Conservation (phyloP, 2,329 filamentous ascomycete species). For the Aspergillus costaricaensis region DNA sequence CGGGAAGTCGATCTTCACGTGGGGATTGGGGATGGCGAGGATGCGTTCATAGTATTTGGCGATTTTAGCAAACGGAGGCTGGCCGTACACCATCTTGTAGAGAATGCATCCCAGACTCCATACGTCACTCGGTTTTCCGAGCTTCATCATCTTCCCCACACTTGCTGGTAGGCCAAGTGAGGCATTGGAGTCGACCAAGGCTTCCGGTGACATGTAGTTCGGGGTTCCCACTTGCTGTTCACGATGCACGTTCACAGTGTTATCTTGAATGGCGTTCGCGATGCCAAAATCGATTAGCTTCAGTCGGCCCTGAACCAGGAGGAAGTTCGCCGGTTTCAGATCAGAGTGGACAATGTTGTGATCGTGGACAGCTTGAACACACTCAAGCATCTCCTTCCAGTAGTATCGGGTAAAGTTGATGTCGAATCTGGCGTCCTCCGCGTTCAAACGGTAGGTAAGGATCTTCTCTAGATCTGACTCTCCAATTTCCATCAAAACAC, state of each 20-base stretch:
- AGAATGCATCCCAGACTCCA: constrained; percentile 97
- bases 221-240: constrained; percentile 94
- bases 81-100: constrained; percentile 97
- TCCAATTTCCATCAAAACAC: constrained; percentile 94
- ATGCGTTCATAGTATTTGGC: constrained; percentile 82
- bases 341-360: constrained; percentile 95
- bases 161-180: constrained; percentile 51
- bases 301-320: constrained; percentile 82
- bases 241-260: constrained; percentile 96
- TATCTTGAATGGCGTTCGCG: constrained; percentile 93
- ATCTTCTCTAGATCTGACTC: constrained; percentile 91
- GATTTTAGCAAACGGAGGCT: constrained; percentile 92
- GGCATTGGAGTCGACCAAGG: constrained; percentile 82
- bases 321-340: constrained; percentile 95
- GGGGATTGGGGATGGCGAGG: constrained; percentile 53
- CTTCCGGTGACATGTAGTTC: constrained; percentile 98
- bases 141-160: constrained; percentile 77
- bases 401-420: constrained; percentile 92
- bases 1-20: constrained; percentile 51
- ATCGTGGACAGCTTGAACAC: constrained; percentile 83
- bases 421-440: constrained; percentile 75
- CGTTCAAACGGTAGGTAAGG: constrained; percentile 70
- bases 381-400: constrained; percentile 99
- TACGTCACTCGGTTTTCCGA: constrained; percentile 93
- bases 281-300: constrained; percentile 99